Percentiles rank a stretch among this genome's conserved stretches.
Conservation (phyloP, 495 filamentous ascomycete genomes). For the Thozetella sp. region DNA sequence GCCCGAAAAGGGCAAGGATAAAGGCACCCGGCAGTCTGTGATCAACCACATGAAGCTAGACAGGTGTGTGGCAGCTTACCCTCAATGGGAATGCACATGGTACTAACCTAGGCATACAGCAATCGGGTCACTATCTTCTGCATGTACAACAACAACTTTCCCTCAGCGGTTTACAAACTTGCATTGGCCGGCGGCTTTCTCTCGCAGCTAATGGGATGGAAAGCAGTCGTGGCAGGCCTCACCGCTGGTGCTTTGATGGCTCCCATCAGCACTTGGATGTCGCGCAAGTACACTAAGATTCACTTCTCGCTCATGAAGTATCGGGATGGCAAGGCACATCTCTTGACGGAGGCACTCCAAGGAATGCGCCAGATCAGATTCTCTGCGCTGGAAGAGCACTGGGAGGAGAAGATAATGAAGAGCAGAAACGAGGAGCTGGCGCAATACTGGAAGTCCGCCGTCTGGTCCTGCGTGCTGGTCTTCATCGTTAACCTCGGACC, state of each 20-base stretch:
- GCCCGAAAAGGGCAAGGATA: slow-evolving; percentile 11
- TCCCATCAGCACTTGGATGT: slow-evolving; percentile 60
- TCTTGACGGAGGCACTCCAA: slow-evolving; percentile 71
- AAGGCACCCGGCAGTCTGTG: slow-evolving; percentile 19
- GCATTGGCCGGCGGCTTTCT: slow-evolving; percentile 59
- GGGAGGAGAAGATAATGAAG: slow-evolving; percentile 63
- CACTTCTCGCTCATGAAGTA: slow-evolving; percentile 70
- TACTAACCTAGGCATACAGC: slow-evolving; percentile 47
- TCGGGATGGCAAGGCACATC: slow-evolving; percentile 66
- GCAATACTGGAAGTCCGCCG: slow-evolving; percentile 58
- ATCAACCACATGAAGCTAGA: slow-evolving; percentile 41
- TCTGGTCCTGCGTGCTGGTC: slow-evolving; percentile 49
- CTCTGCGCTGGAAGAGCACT: slow-evolving; percentile 67
- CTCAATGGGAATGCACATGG: slow-evolving; percentile 58
- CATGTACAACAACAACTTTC: slow-evolving; percentile 58
- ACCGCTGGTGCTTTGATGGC: slow-evolving; percentile 51
- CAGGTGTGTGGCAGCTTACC: slow-evolving; percentile 55
- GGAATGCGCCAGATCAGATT: slow-evolving; percentile 81
- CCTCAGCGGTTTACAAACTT: slow-evolving; percentile 51
- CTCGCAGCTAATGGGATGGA: slow-evolving; percentile 64
- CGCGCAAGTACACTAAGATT: slow-evolving; percentile 55
- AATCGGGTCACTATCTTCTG: slow-evolving; percentile 65
- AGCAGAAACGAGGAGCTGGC: slow-evolving; percentile 62
- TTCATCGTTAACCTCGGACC: slow-evolving; percentile 63
- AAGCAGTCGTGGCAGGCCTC: slow-evolving; percentile 61